Evolutionary conservation across 2,329 filamentous ascomycete genomes (phyloP).

Genomic region (Xylariales sp.): DNA sequence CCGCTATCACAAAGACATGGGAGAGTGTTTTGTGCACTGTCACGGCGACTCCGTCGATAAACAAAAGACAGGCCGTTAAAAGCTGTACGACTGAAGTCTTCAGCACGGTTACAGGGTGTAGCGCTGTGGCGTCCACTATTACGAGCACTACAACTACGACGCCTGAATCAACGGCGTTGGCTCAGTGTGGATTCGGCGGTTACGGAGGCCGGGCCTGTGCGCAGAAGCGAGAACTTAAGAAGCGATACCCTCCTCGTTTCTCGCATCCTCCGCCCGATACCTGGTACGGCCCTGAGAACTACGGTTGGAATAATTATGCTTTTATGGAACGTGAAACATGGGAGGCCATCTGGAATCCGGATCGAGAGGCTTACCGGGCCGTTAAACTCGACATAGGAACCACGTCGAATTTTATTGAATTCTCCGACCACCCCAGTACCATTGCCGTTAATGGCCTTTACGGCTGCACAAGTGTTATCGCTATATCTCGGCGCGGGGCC

Average conservation of each 20-base stretch:
- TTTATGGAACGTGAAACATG: slow-evolving; percentile 13
- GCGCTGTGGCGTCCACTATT: not conserved
- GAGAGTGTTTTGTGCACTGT: slow-evolving; percentile 16
- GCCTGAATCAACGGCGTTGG: not conserved
- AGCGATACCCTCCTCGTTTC: not conserved
- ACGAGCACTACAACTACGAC: slow-evolving; percentile 9
- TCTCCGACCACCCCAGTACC: not conserved
- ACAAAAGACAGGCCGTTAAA: not conserved
- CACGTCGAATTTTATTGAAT: not conserved
- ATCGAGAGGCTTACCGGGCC: not conserved
- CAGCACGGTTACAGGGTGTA: slow-evolving; percentile 11
- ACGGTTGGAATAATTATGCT: not conserved
- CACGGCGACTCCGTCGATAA: slow-evolving; percentile 6
- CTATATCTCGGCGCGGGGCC: slow-evolving; percentile 9
- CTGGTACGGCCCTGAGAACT: slow-evolving; percentile 11
- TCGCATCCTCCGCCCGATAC: not conserved
- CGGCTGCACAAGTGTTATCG: slow-evolving; percentile 12
- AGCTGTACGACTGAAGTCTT: slow-evolving; percentile 12
- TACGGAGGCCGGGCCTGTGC: not conserved
- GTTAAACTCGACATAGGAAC: not conserved
- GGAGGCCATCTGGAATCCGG: not conserved
- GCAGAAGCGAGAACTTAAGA: not conserved
- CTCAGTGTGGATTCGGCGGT: not conserved
- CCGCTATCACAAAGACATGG: slow-evolving; percentile 9
- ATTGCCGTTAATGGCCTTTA: slow-evolving; percentile 9